Percentiles rank a stretch among this genome's conserved stretches.
Conservation (phyloP, 164 flowering plant genomes). For the Chimonanthus salicifolius region DNA sequence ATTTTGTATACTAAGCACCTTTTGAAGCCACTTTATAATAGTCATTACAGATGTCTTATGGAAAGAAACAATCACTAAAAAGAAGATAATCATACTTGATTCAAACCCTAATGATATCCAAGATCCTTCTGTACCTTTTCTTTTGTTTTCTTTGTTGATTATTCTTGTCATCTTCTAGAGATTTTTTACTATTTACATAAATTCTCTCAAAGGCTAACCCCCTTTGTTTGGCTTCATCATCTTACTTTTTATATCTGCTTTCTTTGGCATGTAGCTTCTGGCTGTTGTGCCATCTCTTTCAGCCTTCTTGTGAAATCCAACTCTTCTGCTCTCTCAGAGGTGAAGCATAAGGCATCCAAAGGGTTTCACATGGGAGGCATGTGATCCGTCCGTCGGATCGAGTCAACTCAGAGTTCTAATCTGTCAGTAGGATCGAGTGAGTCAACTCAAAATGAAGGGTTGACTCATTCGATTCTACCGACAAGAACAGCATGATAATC, state of each 20-base stretch:
- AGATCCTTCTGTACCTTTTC: neutral
- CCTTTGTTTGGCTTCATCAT: neutral
- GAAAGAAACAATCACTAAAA: neutral
- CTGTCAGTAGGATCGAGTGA: too few relatives aligned
- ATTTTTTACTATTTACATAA: neutral
- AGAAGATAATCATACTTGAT: neutral
- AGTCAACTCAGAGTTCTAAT: too few relatives aligned
- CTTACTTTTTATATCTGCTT: neutral
- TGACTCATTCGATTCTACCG: too few relatives aligned
- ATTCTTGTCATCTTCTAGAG: neutral
- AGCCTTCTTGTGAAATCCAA: slow-evolving; percentile 5
- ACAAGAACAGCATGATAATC: too few relatives aligned
- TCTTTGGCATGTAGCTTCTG: neutral
- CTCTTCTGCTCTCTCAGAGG: neutral
- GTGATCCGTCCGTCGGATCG: too few relatives aligned
- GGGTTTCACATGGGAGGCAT: neutral
- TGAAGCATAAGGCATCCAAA: neutral
- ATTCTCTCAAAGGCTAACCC: neutral
- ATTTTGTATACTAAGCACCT: too few relatives aligned
- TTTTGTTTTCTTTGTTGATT: neutral
- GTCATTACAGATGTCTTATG: neutral
- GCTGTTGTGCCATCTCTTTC: neutral
- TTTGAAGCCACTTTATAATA: neutral
- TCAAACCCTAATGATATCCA: neutral
- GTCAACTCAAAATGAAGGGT: too few relatives aligned